Conservation (phyloP, 75 land plant species). For the Cryptomeria japonica region DNA sequence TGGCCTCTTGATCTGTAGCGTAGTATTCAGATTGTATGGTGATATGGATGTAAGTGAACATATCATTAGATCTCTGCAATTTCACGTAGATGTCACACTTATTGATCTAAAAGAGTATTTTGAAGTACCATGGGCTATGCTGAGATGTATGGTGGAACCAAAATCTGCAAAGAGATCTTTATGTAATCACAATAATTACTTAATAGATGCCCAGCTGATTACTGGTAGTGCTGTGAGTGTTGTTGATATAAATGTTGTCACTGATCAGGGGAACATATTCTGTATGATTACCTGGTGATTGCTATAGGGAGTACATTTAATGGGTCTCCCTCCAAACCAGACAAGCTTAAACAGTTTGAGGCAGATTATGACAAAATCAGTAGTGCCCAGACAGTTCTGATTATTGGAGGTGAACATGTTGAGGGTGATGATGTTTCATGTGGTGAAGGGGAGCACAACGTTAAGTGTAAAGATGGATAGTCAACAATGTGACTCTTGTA, state of each 20-base stretch:
- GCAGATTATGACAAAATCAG: conserved; percentile 35
- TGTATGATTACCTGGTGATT: conserved; percentile 77
- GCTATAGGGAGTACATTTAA: conserved; percentile 57
- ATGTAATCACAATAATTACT: conserved; percentile 57
- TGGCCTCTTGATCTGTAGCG: too few relatives aligned
- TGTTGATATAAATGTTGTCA: conserved; percentile 49
- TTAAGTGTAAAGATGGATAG: too few relatives aligned
- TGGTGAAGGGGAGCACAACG: too few relatives aligned
- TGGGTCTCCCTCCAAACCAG: conserved; percentile 40
- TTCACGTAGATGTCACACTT: conserved; percentile 19
- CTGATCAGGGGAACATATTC: conserved; percentile 46
- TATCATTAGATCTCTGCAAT: conserved; percentile 24
- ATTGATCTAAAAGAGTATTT: conserved; percentile 73
- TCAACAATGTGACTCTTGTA: too few relatives aligned
- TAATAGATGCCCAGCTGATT: conserved; percentile 49
- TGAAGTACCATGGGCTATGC: conserved; percentile 70
- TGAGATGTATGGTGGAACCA: conserved; percentile 84
- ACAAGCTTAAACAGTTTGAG: conserved; percentile 41
- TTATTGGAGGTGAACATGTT: conserved; percentile 86
- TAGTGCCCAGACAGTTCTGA: conserved; percentile 54
- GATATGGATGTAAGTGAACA: conserved; percentile 25
- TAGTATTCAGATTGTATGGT: too few relatives aligned
- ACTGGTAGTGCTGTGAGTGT: conserved; percentile 36
- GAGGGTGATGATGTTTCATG: too few relatives aligned
- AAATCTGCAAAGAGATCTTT: conserved; percentile 64